These are phyloP conservation scores for Ormosia semicastrata DNA, from an alignment of 306 rosid species.

Conservation along the genomic window DNA sequence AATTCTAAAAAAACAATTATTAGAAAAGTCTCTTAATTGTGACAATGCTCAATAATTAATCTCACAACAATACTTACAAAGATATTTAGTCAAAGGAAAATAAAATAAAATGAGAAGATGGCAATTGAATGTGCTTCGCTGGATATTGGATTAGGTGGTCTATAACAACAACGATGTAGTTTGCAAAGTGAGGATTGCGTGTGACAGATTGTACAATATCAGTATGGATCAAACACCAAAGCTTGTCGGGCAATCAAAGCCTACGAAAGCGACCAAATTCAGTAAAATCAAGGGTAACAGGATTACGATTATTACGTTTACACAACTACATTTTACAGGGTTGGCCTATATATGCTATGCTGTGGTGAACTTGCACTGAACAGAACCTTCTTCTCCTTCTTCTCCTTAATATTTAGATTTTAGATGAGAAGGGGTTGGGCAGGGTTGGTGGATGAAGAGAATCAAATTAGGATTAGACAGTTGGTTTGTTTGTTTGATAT, in stretches of 20 bases:
- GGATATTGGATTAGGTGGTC: conserved; percentile 27
- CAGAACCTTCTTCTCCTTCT: conserved; percentile 28
- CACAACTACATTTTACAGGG: background rate
- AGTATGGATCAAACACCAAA: conserved; percentile 31
- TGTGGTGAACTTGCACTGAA: conserved; percentile 25
- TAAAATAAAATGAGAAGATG: background rate
- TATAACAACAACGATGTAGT: conserved; percentile 16
- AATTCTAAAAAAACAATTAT: too few relatives aligned
- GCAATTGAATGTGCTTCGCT: conserved; percentile 22
- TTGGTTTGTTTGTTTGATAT: conserved; percentile 38
- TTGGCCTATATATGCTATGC: background rate
- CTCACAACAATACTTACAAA: too few relatives aligned
- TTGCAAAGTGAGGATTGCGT: conserved; percentile 29
- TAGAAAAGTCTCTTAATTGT: too few relatives aligned
- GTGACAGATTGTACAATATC: conserved; percentile 57
- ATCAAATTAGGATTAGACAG: conserved; percentile 34
- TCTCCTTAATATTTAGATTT: background rate
- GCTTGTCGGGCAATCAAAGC: conserved; percentile 61
- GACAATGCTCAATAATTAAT: too few relatives aligned
- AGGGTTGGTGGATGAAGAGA: conserved; percentile 32
- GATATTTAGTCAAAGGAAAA: too few relatives aligned
- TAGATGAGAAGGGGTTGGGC: conserved; percentile 7
- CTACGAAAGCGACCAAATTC: conserved; percentile 14
- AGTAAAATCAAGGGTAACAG: conserved; percentile 22
- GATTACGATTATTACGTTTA: background rate